A percentile compares a stretch with the other conserved stretches of the same genome.
Evolutionary conservation across 306 rosid genomes (phyloP).

Genomic region (Elaeagnus macrophylla): DNA sequence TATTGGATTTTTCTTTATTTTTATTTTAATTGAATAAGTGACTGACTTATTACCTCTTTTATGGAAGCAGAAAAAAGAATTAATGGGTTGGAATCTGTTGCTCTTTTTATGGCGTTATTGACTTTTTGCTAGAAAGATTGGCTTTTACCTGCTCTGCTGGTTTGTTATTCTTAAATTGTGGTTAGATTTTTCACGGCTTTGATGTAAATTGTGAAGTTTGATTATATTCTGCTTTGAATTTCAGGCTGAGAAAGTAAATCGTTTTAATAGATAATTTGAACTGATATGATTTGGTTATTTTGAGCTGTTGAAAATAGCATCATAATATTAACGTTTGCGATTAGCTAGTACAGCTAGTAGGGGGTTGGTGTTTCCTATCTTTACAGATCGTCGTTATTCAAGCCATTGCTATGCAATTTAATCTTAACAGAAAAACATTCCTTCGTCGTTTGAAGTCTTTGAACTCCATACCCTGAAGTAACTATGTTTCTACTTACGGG

Average conservation of each 20-base stretch:
- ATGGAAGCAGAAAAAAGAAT: neutral
- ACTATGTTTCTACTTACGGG: no score
- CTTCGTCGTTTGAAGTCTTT: no score
- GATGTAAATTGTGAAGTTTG: slow-evolving; percentile 6
- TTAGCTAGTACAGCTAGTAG: no score
- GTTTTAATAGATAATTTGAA: neutral
- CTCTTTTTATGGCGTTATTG: slow-evolving; percentile 15
- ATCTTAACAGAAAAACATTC: no score
- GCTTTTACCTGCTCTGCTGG: neutral
- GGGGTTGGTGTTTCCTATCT: slow-evolving; percentile 6
- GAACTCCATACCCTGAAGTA: no score
- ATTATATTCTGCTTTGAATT: neutral
- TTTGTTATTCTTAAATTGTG: neutral
- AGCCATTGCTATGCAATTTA: slow-evolving; percentile 2
- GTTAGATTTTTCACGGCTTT: neutral
- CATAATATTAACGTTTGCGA: no score
- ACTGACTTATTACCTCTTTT: no score
- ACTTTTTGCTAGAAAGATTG: slow-evolving; percentile 8
- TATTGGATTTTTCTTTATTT: neutral
- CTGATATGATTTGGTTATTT: neutral
- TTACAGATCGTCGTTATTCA: neutral
- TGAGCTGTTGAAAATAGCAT: neutral
- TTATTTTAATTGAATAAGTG: neutral
- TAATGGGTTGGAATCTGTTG: slow-evolving; percentile 13
- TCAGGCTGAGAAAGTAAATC: neutral